phyloP scores from a whole-genome alignment of 768 basidiomycete species.

The Lactarius trivialis region DNA sequence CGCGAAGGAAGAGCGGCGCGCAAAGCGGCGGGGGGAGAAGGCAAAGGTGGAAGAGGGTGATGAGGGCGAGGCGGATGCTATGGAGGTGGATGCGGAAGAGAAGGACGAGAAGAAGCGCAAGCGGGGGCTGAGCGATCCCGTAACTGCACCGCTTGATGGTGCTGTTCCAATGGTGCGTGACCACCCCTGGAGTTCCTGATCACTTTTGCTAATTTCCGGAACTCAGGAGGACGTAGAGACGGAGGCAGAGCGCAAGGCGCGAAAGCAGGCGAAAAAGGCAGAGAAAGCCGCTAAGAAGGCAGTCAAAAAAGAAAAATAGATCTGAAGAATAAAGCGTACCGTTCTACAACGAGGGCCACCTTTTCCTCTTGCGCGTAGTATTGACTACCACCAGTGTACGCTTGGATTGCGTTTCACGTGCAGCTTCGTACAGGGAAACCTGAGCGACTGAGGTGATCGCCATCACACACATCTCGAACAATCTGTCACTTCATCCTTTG shows the following conservation, averaged over 20 bases:
- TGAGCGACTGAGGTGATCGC: too few relatives aligned
- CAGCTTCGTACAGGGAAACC: too few relatives aligned
- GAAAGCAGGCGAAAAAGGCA: conserved; percentile 71
- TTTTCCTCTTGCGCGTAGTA: background rate
- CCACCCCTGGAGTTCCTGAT: background rate
- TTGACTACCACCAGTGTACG: too few relatives aligned
- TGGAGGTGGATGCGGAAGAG: conserved; percentile 41
- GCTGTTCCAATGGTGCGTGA: conserved; percentile 24
- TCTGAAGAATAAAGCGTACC: conserved; percentile 12
- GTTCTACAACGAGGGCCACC: background rate
- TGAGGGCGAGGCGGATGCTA: conserved; percentile 28
- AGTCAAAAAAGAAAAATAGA: conserved; percentile 56
- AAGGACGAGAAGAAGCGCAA: conserved; percentile 36
- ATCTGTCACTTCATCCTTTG: too few relatives aligned
- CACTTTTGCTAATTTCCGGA: conserved; percentile 5
- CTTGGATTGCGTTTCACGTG: background rate
- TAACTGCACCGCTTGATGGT: background rate
- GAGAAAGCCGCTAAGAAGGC: conserved; percentile 56
- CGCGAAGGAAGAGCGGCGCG: conserved; percentile 70
- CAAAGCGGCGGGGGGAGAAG: conserved; percentile 53
- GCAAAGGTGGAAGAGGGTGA: conserved; percentile 34
- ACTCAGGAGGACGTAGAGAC: conserved; percentile 52
- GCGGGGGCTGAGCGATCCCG: conserved; percentile 29
- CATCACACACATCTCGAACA: too few relatives aligned
- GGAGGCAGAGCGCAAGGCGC: conserved; percentile 76